phyloP scores from a whole-genome alignment of 2,329 filamentous ascomycete species.

The Xylariaceae sp. region DNA sequence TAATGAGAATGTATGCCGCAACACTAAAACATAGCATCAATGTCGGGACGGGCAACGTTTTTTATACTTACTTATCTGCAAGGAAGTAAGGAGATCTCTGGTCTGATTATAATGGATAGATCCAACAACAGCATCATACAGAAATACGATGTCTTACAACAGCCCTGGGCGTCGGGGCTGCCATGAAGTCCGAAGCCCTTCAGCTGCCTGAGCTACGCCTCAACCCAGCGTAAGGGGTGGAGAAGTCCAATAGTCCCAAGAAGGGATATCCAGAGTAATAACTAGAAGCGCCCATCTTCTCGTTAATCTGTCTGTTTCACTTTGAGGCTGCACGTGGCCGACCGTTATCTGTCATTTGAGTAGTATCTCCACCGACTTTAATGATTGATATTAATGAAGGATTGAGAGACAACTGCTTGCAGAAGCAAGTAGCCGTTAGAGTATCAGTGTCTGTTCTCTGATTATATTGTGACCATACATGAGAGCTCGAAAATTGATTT shows the following conservation, averaged over 20 bases:
- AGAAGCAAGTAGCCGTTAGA: not conserved
- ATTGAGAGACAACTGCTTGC: not conserved
- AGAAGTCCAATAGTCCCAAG: conserved; percentile 7
- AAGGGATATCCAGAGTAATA: too few relatives aligned
- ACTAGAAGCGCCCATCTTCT: too few relatives aligned
- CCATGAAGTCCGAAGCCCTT: not conserved
- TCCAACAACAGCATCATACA: not conserved
- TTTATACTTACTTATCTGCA: conserved; percentile 1
- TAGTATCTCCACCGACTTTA: not conserved
- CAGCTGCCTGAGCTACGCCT: not conserved
- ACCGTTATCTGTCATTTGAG: not conserved
- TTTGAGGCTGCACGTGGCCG: not conserved
- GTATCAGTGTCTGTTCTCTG: not conserved
- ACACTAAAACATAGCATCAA: not conserved
- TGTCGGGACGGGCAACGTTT: not conserved
- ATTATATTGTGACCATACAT: not conserved
- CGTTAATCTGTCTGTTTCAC: not conserved
- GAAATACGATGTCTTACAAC: not conserved
- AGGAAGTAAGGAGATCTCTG: not conserved
- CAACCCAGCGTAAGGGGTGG: not conserved
- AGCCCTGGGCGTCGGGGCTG: not conserved
- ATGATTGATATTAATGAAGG: not conserved
- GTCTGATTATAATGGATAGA: not conserved
- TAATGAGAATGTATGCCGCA: not conserved
- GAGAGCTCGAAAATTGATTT: not conserved